These are phyloP conservation scores for Camelina neglecta DNA, from an alignment of 345 rosid genomes.

Conservation along the genomic window DNA sequence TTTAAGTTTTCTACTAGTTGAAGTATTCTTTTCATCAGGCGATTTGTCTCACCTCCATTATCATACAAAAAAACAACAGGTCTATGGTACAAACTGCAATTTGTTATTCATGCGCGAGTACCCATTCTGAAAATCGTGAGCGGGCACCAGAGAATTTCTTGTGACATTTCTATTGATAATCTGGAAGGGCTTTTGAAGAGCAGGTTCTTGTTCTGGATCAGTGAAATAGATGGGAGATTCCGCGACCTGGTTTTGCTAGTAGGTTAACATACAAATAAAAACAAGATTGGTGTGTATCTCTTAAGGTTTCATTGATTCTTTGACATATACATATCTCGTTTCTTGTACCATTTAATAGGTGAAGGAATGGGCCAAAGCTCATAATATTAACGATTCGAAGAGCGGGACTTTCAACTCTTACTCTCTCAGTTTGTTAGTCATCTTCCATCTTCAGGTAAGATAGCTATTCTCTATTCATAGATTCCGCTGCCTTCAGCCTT, in stretches of 20 bases:
- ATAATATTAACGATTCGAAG: constrained; percentile 74
- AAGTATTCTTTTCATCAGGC: neutral
- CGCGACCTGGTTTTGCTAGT: constrained; percentile 85
- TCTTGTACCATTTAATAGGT: constrained; percentile 56
- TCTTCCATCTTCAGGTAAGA: constrained; percentile 94
- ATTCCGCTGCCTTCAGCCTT: neutral
- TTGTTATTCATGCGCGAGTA: constrained; percentile 69
- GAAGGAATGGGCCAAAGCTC: constrained; percentile 97
- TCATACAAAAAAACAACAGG: constrained; percentile 46
- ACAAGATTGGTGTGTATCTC: constrained; percentile 23
- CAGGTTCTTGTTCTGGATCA: constrained; percentile 79
- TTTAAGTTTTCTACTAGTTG: neutral
- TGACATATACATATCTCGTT: neutral
- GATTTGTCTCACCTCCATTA: constrained; percentile 27
- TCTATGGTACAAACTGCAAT: constrained; percentile 58
- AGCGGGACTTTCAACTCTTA: constrained; percentile 77
- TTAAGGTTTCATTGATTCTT: neutral
- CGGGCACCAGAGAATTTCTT: constrained; percentile 57
- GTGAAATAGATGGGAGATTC: constrained; percentile 78
- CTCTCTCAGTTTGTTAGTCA: constrained; percentile 77
- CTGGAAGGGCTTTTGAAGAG: constrained; percentile 77
- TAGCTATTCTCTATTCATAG: neutral
- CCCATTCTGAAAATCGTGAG: constrained; percentile 80
- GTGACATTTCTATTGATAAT: constrained; percentile 88
- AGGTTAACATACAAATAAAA: constrained; percentile 33